Evolutionary conservation across 1,284 basidiomycete species (phyloP).

Genomic region (Lentinula novae-zelandiae): DNA sequence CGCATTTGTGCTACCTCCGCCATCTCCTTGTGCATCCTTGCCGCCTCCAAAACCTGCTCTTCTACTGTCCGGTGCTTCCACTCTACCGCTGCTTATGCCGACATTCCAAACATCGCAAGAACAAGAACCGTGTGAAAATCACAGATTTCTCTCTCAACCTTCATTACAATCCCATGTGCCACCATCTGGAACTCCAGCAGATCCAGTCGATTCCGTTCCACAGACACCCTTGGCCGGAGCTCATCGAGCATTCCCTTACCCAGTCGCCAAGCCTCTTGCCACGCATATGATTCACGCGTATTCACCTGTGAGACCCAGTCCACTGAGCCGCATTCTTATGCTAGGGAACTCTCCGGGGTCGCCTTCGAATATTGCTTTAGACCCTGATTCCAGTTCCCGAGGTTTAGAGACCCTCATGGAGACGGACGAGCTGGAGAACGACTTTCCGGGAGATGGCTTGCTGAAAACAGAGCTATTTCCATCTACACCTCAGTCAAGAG

Average conservation of each 20-base stretch:
- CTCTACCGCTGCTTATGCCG: neutral
- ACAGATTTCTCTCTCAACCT: neutral
- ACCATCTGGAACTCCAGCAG: neutral
- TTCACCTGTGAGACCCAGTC: conserved; percentile 72
- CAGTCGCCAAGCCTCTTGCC: conserved; percentile 64
- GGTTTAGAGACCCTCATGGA: conserved; percentile 9
- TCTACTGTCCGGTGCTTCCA: conserved; percentile 24
- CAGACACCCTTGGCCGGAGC: conserved; percentile 9
- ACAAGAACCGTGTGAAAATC: neutral
- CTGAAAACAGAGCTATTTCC: conserved; percentile 24
- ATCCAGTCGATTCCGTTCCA: conserved; percentile 9
- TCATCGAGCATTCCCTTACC: conserved; percentile 43
- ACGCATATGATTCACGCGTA: conserved; percentile 72
- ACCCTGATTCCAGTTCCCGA: neutral
- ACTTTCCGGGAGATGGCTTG: conserved; percentile 10
- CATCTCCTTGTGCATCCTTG: conserved; percentile 59
- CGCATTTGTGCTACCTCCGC: conserved; percentile 69
- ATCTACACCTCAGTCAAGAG: conserved; percentile 7
- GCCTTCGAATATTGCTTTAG: conserved; percentile 20
- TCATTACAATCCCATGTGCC: neutral
- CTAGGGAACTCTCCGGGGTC: conserved; percentile 49
- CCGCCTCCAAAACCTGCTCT: conserved; percentile 37
- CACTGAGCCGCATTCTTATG: conserved; percentile 71
- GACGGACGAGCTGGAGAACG: conserved; percentile 31
- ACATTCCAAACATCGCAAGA: neutral